These are phyloP conservation scores for Silene vulgaris DNA, from an alignment of 179 eudicot genomes.

Conservation along the genomic window DNA sequence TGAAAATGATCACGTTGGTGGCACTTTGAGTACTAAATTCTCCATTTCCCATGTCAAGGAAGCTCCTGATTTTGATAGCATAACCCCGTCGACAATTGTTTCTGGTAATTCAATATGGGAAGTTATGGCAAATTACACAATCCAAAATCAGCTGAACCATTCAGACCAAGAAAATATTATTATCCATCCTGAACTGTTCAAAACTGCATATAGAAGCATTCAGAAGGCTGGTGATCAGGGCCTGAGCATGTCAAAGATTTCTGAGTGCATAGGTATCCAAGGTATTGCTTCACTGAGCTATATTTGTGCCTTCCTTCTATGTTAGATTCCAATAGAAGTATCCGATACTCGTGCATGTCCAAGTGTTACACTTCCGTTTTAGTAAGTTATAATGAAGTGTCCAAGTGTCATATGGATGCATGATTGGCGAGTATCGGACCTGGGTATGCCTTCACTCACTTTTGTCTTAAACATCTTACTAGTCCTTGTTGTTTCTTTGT, in stretches of 20 bases:
- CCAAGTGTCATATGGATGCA: not conserved
- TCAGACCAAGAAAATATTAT: conserved; percentile 26
- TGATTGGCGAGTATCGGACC: not conserved
- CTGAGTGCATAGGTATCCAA: conserved; percentile 41
- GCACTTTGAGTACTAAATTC: conserved; percentile 26
- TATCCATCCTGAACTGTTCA: conserved; percentile 50
- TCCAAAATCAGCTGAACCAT: conserved; percentile 30
- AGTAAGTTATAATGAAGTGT: not conserved
- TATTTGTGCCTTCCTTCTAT: not conserved
- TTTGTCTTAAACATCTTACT: conserved; percentile 4
- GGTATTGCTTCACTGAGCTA: conserved; percentile 36
- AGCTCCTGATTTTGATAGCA: conserved; percentile 36
- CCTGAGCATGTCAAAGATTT: conserved; percentile 61
- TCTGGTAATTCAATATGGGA: conserved; percentile 67
- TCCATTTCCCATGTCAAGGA: conserved; percentile 33
- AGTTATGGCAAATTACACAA: conserved; percentile 53
- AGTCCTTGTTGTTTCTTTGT: conserved; percentile 24
- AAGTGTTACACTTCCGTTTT: not conserved
- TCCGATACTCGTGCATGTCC: not conserved
- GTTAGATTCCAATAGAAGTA: not conserved
- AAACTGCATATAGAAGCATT: conserved; percentile 46
- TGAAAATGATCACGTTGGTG: conserved; percentile 37
- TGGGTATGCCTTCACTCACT: not conserved
- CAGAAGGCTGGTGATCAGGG: conserved; percentile 95
- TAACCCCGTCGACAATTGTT: conserved; percentile 26